phyloP scores from a whole-genome alignment of 164 flowering plant species.

The Dillenia suffruticosa region DNA sequence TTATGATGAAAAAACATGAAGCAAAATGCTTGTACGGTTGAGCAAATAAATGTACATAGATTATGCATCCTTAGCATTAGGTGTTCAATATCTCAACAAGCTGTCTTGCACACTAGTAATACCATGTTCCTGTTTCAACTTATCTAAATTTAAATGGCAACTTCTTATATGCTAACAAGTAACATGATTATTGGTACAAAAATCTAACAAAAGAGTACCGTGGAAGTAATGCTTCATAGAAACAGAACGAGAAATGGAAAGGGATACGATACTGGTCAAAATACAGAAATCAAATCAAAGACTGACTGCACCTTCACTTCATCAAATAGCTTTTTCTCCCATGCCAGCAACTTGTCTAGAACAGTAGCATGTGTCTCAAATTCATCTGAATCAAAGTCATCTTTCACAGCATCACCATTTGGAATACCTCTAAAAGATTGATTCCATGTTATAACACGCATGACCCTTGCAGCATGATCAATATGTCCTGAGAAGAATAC shows the following conservation, averaged over 20 bases:
- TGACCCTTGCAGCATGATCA: constrained; percentile 90
- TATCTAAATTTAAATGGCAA: too few relatives aligned
- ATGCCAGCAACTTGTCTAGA: constrained; percentile 88
- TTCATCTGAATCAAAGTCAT: constrained; percentile 60
- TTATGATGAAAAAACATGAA: background rate
- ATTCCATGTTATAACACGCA: constrained; percentile 97
- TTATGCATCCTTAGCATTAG: background rate
- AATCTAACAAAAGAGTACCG: too few relatives aligned
- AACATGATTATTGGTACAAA: too few relatives aligned
- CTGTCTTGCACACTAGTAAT: too few relatives aligned
- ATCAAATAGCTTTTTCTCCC: constrained; percentile 96
- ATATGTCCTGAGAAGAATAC: constrained; percentile 55
- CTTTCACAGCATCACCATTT: constrained; percentile 46
- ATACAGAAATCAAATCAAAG: background rate
- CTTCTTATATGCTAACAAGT: too few relatives aligned
- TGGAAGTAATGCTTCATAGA: too few relatives aligned
- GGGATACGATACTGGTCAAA: background rate
- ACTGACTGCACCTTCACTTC: constrained; percentile 79
- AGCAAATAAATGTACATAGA: background rate
- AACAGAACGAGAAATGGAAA: background rate
- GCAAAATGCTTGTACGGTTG: background rate
- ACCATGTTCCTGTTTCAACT: too few relatives aligned
- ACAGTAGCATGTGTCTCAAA: constrained; percentile 89
- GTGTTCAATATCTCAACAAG: too few relatives aligned
- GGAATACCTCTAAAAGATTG: constrained; percentile 52